Evolutionary conservation across 176 grass and related monocot species (phyloP).

Genomic region (Rhynchospora pubera): DNA sequence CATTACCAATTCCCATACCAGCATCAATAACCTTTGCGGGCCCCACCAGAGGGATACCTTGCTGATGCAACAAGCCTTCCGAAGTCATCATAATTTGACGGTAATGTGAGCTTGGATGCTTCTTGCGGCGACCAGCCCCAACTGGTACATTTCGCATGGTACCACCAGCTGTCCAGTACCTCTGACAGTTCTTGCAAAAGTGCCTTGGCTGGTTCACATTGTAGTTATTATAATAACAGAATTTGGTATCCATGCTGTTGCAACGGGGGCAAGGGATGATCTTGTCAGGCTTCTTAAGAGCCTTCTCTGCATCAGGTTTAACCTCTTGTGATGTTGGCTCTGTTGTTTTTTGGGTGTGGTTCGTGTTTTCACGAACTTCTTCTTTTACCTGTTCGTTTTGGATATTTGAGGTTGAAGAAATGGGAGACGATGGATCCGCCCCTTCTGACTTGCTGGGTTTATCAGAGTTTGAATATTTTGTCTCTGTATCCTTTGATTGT

Average conservation of each 20-base stretch:
- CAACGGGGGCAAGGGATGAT: conserved; percentile 74
- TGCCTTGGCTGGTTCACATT: conserved; percentile 88
- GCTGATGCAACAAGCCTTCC: conserved; percentile 25
- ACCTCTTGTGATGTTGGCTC: conserved; percentile 27
- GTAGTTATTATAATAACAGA: conserved; percentile 96
- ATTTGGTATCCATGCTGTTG: conserved; percentile 89
- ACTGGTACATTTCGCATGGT: conserved; percentile 71
- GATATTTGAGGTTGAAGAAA: neutral
- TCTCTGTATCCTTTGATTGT: neutral
- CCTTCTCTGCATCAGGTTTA: conserved; percentile 32
- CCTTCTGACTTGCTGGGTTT: neutral
- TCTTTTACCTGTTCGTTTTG: conserved; percentile 1
- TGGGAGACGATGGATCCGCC: neutral
- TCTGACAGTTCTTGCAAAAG: conserved; percentile 74
- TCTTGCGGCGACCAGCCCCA: conserved; percentile 73
- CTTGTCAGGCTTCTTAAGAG: conserved; percentile 64
- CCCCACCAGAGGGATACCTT: conserved; percentile 23
- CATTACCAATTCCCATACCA: conserved; percentile 12
- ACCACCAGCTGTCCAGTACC: conserved; percentile 86
- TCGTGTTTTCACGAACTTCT: neutral
- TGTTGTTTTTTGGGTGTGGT: neutral
- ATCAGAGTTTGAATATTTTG: neutral
- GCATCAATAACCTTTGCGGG: neutral
- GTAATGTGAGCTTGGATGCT: conserved; percentile 34
- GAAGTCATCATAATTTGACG: conserved; percentile 34